Percentiles rank a stretch among this genome's conserved stretches.
Evolutionary conservation across 345 rosid species (phyloP).

Genomic region (Theobroma cacao): DNA sequence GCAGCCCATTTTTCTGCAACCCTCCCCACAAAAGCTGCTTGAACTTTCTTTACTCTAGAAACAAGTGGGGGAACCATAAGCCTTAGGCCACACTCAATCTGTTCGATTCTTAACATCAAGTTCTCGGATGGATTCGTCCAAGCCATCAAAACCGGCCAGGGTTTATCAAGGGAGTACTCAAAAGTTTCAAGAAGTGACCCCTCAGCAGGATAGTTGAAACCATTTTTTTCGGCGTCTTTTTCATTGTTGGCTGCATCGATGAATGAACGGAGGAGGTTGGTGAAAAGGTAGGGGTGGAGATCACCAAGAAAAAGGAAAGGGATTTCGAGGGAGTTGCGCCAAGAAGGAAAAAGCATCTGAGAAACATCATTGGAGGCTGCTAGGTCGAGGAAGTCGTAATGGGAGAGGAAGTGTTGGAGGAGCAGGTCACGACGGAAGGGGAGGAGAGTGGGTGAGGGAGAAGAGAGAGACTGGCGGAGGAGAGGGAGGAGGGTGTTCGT

Average conservation of each 20-base stretch:
- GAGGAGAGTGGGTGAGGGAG: constrained; percentile 45
- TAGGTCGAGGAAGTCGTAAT: constrained; percentile 76
- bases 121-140: constrained; percentile 58
- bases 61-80: constrained; percentile 68
- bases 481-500: constrained; percentile 61
- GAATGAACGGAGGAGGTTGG: constrained; percentile 68
- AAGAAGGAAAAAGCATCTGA: constrained; percentile 65
- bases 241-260: constrained; percentile 42
- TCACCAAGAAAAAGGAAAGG: constrained; percentile 90
- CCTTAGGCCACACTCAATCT: constrained; percentile 77
- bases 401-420: constrained; percentile 67
- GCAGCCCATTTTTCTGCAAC: constrained; percentile 48
- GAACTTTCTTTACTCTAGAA: constrained; percentile 47
- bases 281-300: constrained; percentile 80
- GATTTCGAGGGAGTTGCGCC: constrained; percentile 65
- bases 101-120: constrained; percentile 46
- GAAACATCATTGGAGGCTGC: constrained; percentile 53
- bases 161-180: constrained; percentile 9
- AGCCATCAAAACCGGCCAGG: constrained; percentile 48
- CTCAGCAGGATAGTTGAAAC: neutral
- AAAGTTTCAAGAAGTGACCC: neutral
- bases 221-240: neutral
- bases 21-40: constrained; percentile 40
- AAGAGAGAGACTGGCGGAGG: constrained; percentile 59
- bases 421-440: constrained; percentile 53